Conservation (phyloP, 768 basidiomycete species). For the Lactarius sp. region DNA sequence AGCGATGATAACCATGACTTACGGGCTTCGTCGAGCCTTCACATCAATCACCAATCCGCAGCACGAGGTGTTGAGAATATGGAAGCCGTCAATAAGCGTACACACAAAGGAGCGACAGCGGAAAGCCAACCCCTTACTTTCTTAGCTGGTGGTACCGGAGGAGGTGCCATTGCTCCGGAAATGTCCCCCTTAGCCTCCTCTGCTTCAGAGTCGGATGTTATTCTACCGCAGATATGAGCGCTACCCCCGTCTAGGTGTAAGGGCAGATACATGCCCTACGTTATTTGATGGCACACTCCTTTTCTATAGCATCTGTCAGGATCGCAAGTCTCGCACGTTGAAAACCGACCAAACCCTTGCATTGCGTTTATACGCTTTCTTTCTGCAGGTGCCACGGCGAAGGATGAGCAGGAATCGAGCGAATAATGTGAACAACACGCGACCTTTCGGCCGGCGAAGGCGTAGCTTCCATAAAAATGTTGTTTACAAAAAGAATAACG, state of each 20-base stretch:
- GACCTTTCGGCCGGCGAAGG: constrained; percentile 22
- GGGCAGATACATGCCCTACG: constrained; percentile 8
- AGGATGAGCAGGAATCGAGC: background rate
- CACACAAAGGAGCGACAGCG: background rate
- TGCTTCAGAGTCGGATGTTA: constrained; percentile 12
- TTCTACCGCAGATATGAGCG: background rate
- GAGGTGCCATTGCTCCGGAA: constrained; percentile 10
- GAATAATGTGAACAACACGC: constrained; percentile 5
- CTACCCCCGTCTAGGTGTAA: background rate
- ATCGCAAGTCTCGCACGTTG: background rate
- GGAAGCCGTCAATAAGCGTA: background rate
- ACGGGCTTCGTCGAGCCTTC: constrained; percentile 14
- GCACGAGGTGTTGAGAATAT: background rate
- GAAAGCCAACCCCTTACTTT: constrained; percentile 7
- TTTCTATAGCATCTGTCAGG: constrained; percentile 8
- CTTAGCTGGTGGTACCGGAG: constrained; percentile 17
- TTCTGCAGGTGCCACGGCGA: background rate
- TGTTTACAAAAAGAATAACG: constrained; percentile 15
- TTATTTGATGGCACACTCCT: constrained; percentile 6
- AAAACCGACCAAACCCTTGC: constrained; percentile 14
- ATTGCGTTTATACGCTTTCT: constrained; percentile 12
- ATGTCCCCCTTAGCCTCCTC: constrained; percentile 6
- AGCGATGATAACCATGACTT: background rate
- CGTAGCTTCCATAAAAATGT: constrained; percentile 13
- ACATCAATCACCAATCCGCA: background rate